phyloP scores from a whole-genome alignment of 768 basidiomycete species.

The Heimioporus sp. region DNA sequence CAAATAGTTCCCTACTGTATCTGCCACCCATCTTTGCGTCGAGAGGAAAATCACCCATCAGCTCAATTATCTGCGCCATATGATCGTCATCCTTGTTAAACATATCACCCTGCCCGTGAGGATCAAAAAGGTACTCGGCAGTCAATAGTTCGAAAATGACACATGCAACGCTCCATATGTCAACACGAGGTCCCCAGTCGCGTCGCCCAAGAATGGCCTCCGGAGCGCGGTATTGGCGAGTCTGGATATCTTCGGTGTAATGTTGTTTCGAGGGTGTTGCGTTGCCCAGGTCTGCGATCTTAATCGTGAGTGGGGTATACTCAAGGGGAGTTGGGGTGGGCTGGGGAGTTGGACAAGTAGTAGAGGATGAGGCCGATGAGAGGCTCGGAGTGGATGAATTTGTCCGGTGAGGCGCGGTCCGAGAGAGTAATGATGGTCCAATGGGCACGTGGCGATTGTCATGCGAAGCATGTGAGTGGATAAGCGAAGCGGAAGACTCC shows the following conservation, averaged over 20 bases:
- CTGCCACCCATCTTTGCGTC: slow-evolving; percentile 81
- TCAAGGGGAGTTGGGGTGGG: slow-evolving; percentile 20
- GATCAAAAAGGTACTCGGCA: slow-evolving; percentile 91
- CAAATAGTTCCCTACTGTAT: slow-evolving; percentile 84
- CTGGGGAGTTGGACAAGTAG: slow-evolving; percentile 20
- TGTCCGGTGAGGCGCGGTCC: slow-evolving; percentile 48
- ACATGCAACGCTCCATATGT: slow-evolving; percentile 92
- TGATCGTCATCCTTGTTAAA: slow-evolving; percentile 96
- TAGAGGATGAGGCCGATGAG: slow-evolving; percentile 18
- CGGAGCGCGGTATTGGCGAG: slow-evolving; percentile 93
- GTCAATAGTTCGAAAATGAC: slow-evolving; percentile 89
- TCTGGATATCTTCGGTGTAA: slow-evolving; percentile 94
- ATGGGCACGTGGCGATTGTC: slow-evolving; percentile 27
- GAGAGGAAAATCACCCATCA: slow-evolving; percentile 75
- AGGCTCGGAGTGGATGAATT: slow-evolving; percentile 18
- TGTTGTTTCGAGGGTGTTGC: slow-evolving; percentile 89
- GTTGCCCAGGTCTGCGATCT: slow-evolving; percentile 94
- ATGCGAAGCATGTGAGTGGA: slow-evolving; percentile 19
- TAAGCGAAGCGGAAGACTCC: slow-evolving; percentile 19
- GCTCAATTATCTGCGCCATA: slow-evolving; percentile 91
- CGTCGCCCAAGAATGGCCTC: slow-evolving; percentile 87
- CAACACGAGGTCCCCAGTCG: slow-evolving; percentile 83
- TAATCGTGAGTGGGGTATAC: slow-evolving; percentile 64
- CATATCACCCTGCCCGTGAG: slow-evolving; percentile 73
- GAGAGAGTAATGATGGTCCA: slow-evolving; percentile 58